Percentiles rank a stretch among this genome's conserved stretches.
Conservation (phyloP, 768 basidiomycete species). For the Suillus subluteus region DNA sequence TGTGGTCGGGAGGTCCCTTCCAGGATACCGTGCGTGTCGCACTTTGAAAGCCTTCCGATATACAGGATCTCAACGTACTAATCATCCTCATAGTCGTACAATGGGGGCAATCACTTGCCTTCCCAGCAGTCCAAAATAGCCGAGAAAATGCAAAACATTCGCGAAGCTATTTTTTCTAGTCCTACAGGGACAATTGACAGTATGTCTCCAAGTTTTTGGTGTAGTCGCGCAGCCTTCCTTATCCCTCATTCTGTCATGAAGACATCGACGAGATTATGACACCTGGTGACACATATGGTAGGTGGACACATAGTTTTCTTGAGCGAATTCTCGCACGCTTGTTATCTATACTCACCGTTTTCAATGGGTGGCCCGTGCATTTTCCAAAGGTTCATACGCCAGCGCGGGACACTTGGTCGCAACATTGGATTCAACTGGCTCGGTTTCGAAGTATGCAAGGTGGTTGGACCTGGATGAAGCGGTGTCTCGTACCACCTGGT, state of each 20-base stretch:
- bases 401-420: constrained; percentile 65
- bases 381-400: constrained; percentile 64
- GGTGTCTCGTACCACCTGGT: constrained; percentile 62
- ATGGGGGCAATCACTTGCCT: constrained; percentile 67
- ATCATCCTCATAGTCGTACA: constrained; percentile 51
- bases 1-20: constrained; percentile 79
- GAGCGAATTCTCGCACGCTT: constrained; percentile 3
- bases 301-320: constrained; percentile 9
- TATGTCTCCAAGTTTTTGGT: constrained; percentile 26
- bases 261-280: constrained; percentile 58
- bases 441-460: constrained; percentile 50
- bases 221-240: not conserved
- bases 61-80: not conserved
- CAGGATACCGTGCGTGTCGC: constrained; percentile 54
- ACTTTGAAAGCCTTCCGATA: not conserved
- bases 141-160: constrained; percentile 52
- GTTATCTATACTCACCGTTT: constrained; percentile 7
- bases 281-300: constrained; percentile 65
- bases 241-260: constrained; percentile 26
- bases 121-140: constrained; percentile 48
- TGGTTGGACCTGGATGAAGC: constrained; percentile 75
- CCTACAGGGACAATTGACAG: constrained; percentile 61
- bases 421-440: constrained; percentile 44
- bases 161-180: constrained; percentile 60
- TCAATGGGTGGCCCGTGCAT: constrained; percentile 7